phyloP scores from a whole-genome alignment of 805 yeast species.

The Metschnikowia koreensis region DNA sequence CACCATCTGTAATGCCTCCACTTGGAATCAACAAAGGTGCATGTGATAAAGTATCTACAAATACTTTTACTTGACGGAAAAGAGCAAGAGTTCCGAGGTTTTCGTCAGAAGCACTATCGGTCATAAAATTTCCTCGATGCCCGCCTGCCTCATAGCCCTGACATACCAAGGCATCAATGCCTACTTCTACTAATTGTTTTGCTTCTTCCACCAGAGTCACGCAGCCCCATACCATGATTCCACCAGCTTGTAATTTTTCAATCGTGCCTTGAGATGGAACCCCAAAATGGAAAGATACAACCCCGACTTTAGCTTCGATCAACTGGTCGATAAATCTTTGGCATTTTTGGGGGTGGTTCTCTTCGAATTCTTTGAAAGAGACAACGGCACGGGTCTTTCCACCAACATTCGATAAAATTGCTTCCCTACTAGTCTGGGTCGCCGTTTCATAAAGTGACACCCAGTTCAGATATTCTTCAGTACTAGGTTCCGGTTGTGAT shows the following conservation, averaged over 20 bases:
- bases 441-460: background rate
- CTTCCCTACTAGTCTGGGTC: background rate
- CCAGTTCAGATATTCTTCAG: conserved; percentile 25
- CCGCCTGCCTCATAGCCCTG: conserved; percentile 71
- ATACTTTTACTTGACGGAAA: conserved; percentile 21
- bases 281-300: conserved; percentile 58
- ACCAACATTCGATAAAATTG: background rate
- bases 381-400: conserved; percentile 23
- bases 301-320: conserved; percentile 32
- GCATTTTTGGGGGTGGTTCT: conserved; percentile 14
- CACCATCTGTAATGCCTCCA: conserved; percentile 49
- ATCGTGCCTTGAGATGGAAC: conserved; percentile 34
- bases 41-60: conserved; percentile 5
- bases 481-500: conserved; percentile 13
- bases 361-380: conserved; percentile 32
- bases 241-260: conserved; percentile 30
- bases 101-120: conserved; percentile 26
- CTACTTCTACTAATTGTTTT: conserved; percentile 22
- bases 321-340: conserved; percentile 20
- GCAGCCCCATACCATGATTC: conserved; percentile 44
- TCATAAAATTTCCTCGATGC: conserved; percentile 51
- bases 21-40: conserved; percentile 44
- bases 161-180: conserved; percentile 48
- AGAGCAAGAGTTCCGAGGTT: conserved; percentile 35
- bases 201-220: conserved; percentile 50